Conservation (phyloP, 1,284 basidiomycete species). For the Trametes hirsuta region DNA sequence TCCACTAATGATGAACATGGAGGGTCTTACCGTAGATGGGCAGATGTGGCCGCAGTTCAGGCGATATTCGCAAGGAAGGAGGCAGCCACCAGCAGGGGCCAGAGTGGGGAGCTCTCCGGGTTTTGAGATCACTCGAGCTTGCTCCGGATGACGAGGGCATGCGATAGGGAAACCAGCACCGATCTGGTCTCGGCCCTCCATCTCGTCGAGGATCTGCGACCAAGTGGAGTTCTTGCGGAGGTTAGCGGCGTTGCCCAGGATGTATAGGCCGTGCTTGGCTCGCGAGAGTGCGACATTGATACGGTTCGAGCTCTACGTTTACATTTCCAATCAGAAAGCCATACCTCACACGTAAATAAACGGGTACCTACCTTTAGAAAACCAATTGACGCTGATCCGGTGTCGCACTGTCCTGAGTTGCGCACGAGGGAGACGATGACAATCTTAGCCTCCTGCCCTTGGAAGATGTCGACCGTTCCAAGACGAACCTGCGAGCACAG, state of each 20-base stretch:
- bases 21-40: constrained; percentile 53
- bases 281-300: constrained; percentile 63
- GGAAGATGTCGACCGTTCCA: constrained; percentile 79
- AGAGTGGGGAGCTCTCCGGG: constrained; percentile 55
- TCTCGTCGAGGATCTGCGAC: constrained; percentile 59
- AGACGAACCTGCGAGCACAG: constrained; percentile 54
- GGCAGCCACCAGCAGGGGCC: constrained; percentile 66
- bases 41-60: constrained; percentile 73
- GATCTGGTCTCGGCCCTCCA: constrained; percentile 50
- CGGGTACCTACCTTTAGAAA: constrained; percentile 59
- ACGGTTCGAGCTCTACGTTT: constrained; percentile 24
- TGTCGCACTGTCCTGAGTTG: constrained; percentile 58
- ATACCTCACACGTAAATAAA: too few relatives aligned
- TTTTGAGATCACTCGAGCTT: constrained; percentile 42
- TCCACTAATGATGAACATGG: not conserved
- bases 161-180: constrained; percentile 59
- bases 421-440: constrained; percentile 75
- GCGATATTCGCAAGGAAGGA: constrained; percentile 54
- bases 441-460: constrained; percentile 72
- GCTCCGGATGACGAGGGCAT: constrained; percentile 61
- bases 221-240: constrained; percentile 58
- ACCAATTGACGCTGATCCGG: constrained; percentile 53
- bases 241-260: constrained; percentile 68
- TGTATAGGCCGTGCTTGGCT: constrained; percentile 71
- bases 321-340: too few relatives aligned